Conservation (phyloP, 345 rosid genomes). For the Dipteronia dyeriana region DNA sequence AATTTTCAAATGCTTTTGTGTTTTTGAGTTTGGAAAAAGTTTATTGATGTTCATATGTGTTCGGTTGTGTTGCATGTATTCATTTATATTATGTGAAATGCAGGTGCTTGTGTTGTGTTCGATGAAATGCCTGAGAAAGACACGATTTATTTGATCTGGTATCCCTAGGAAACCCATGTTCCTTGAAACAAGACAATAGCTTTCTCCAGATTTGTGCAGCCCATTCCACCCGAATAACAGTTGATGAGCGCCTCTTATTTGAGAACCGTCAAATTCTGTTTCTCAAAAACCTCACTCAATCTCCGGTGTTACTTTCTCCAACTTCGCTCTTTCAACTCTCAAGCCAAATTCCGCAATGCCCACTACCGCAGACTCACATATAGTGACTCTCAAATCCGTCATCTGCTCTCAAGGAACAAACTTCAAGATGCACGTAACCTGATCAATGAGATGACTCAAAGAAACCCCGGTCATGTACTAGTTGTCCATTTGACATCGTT, state of each 20-base stretch:
- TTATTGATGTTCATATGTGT: no score
- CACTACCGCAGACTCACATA: slow-evolving; percentile 24
- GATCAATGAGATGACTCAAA: slow-evolving; percentile 50
- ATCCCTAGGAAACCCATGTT: no score
- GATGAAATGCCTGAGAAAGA: no score
- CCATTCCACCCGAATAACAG: neutral
- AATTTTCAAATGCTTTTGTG: no score
- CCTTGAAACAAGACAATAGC: neutral
- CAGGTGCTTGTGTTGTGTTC: no score
- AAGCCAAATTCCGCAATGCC: slow-evolving; percentile 14
- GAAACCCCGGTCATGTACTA: slow-evolving; percentile 34
- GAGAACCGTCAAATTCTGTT: slow-evolving; percentile 20
- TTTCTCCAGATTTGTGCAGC: neutral
- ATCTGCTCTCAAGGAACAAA: slow-evolving; percentile 30
- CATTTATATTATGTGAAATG: no score
- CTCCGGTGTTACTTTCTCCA: slow-evolving; percentile 1
- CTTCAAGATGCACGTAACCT: slow-evolving; percentile 49
- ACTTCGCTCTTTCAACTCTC: slow-evolving; percentile 22
- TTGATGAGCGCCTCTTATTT: slow-evolving; percentile 39
- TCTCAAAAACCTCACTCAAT: slow-evolving; percentile 7
- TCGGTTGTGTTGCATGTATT: no score
- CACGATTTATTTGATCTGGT: no score
- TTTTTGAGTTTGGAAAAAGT: no score
- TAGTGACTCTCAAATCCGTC: slow-evolving; percentile 41
- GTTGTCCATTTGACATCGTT: slow-evolving; percentile 57